Conservation (phyloP, 1,139 yeast species). For the Yamadazyma dushanensis region DNA sequence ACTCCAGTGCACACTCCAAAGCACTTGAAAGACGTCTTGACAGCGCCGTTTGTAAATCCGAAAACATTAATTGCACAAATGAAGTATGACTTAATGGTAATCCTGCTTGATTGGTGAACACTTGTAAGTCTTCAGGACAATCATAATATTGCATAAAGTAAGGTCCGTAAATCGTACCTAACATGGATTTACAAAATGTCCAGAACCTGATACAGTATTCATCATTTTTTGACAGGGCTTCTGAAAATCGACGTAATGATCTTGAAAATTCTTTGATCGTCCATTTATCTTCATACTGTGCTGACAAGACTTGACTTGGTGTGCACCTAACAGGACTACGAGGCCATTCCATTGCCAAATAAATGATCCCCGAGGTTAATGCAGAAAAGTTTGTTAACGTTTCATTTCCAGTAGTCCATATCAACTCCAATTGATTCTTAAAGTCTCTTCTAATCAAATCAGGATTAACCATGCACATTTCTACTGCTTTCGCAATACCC, state of each 20-base stretch:
- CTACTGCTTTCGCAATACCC: neutral
- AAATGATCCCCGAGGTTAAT: constrained; percentile 49
- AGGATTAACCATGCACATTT: constrained; percentile 36
- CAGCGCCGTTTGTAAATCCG: constrained; percentile 29
- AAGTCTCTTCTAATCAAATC: constrained; percentile 31
- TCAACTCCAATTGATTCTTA: constrained; percentile 29
- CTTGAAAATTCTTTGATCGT: constrained; percentile 42
- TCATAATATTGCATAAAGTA: constrained; percentile 41
- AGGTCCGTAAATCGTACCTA: constrained; percentile 39
- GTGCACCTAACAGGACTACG: no score
- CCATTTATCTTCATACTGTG: constrained; percentile 3
- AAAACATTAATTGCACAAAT: neutral
- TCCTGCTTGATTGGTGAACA: constrained; percentile 26
- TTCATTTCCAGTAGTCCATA: no score
- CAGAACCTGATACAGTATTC: constrained; percentile 52
- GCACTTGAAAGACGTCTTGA: constrained; percentile 51
- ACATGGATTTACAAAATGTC: constrained; percentile 43
- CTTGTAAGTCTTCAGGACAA: constrained; percentile 44
- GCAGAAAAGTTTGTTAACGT: no score
- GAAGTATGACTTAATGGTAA: neutral
- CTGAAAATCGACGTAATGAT: constrained; percentile 55
- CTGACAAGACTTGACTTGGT: no score
- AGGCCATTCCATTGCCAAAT: constrained; percentile 51
- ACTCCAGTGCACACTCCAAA: no score
- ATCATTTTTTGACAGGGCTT: constrained; percentile 47